These are phyloP conservation scores for Bathelium albidoporum DNA, from an alignment of 495 filamentous ascomycete genomes.

Conservation along the genomic window DNA sequence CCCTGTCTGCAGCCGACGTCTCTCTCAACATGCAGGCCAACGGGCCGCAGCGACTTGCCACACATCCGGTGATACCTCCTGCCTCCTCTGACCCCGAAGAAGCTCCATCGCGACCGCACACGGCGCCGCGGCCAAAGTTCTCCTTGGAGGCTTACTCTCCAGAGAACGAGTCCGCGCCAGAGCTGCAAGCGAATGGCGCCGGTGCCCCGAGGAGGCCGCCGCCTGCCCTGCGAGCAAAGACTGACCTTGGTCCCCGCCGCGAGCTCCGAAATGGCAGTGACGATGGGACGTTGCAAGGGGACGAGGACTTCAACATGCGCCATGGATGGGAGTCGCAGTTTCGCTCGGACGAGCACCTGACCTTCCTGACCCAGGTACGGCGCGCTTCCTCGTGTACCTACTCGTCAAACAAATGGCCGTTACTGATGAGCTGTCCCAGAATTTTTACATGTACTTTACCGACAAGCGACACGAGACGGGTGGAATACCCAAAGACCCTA, in stretches of 20 bases:
- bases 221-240: constrained; percentile 46
- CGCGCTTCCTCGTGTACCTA: constrained; percentile 6
- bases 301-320: constrained; percentile 36
- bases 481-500: constrained; percentile 44
- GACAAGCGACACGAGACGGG: constrained; percentile 97
- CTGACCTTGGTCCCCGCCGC: constrained; percentile 50
- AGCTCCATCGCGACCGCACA: background rate
- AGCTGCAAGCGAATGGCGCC: constrained; percentile 34
- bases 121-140: constrained; percentile 1
- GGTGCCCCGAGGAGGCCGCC: constrained; percentile 22
- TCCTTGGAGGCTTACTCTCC: constrained; percentile 10
- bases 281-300: constrained; percentile 21
- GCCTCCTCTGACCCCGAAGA: background rate
- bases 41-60: background rate
- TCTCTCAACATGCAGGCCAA: background rate
- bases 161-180: background rate
- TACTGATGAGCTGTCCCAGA: constrained; percentile 36
- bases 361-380: constrained; percentile 49
- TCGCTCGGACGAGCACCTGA: constrained; percentile 47
- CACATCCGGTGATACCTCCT: background rate
- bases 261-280: background rate
- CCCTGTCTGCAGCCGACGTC: background rate
- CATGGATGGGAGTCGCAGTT: constrained; percentile 57
- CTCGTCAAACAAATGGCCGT: background rate
- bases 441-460: constrained; percentile 97